Evolutionary conservation across 805 yeast species (phyloP).

Genomic region (Spathaspora sp.): DNA sequence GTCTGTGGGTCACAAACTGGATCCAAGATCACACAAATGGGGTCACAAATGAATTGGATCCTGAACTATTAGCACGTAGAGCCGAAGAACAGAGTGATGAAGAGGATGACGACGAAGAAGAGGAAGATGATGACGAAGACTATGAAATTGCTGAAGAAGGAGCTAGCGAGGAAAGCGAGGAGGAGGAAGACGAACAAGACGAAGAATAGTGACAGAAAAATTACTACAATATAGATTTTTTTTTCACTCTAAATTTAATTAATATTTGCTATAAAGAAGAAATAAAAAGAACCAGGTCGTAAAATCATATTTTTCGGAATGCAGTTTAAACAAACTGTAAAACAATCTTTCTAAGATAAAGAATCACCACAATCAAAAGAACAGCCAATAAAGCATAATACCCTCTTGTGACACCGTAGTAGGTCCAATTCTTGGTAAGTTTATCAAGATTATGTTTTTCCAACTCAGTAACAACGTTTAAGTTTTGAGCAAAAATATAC

Average conservation of each 20-base stretch:
- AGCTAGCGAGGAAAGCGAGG: slow-evolving; percentile 9
- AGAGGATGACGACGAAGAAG: slow-evolving; percentile 10
- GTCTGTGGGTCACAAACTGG: slow-evolving; percentile 78
- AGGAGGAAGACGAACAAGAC: slow-evolving; percentile 7
- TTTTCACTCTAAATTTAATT: not conserved
- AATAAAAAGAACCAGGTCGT: not conserved
- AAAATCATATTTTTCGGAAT: not conserved
- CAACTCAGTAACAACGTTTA: slow-evolving; percentile 59
- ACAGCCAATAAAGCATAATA: slow-evolving; percentile 40
- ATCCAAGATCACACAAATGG: slow-evolving; percentile 43
- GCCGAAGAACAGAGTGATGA: slow-evolving; percentile 12
- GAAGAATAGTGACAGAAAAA: slow-evolving; percentile 2
- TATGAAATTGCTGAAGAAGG: slow-evolving; percentile 6
- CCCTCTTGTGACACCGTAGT: slow-evolving; percentile 50
- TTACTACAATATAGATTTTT: not conserved
- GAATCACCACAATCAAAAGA: slow-evolving; percentile 27
- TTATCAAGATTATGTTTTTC: slow-evolving; percentile 61
- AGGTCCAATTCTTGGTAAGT: slow-evolving; percentile 52
- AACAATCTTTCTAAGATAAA: slow-evolving; percentile 30
- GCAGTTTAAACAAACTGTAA: slow-evolving; percentile 8
- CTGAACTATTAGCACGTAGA: slow-evolving; percentile 9
- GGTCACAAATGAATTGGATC: slow-evolving; percentile 26
- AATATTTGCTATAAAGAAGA: not conserved
- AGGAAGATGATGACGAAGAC: slow-evolving; percentile 7
- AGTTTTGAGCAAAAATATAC: slow-evolving; percentile 62